Conservation (phyloP, 768 basidiomycete genomes). For the Trametes cubensis region DNA sequence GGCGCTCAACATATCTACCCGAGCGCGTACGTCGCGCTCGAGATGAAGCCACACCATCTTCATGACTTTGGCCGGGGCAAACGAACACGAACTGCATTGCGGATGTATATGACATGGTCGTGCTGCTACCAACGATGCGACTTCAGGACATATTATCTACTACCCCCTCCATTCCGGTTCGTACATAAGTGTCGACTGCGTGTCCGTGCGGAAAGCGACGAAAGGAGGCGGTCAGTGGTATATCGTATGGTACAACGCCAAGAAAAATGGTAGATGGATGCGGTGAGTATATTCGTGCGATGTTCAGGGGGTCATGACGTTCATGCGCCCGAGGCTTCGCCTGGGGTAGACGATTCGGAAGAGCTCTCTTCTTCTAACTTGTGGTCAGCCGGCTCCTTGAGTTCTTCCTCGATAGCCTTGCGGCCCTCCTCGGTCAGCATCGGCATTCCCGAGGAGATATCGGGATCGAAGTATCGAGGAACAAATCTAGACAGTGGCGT, state of each 20-base stretch:
- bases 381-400: conserved; percentile 37
- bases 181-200: conserved; percentile 10
- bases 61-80: neutral
- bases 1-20: conserved; percentile 17
- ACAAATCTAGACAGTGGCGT: conserved; percentile 53
- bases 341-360: neutral
- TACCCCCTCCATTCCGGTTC: conserved; percentile 10
- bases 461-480: conserved; percentile 74
- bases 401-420: conserved; percentile 75
- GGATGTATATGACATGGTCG: conserved; percentile 9
- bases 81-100: neutral
- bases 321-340: conserved; percentile 13
- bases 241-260: conserved; percentile 17
- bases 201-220: conserved; percentile 14
- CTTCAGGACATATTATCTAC: conserved; percentile 7
- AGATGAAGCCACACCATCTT: no score
- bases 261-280: neutral
- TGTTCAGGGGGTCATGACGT: conserved; percentile 1
- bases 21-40: conserved; percentile 3
- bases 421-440: conserved; percentile 68
- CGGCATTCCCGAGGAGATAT: conserved; percentile 67
- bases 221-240: conserved; percentile 20
- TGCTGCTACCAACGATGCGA: neutral
- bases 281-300: neutral
- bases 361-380: conserved; percentile 17